Conservation (phyloP, 2,329 filamentous ascomycete species). For the Sphaerulina vaccinii region DNA sequence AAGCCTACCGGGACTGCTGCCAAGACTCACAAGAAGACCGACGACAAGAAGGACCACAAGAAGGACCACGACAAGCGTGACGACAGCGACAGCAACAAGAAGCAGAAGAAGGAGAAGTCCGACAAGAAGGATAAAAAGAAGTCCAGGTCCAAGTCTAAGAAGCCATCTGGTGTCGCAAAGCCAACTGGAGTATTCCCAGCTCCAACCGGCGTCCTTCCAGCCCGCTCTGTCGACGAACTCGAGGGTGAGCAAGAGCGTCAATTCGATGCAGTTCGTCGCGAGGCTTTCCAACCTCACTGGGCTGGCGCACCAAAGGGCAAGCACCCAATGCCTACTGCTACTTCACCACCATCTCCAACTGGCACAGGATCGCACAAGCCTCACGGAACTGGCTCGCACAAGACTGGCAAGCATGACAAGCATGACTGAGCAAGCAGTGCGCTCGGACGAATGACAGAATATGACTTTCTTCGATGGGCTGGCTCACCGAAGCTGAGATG, state of each 20-base stretch:
- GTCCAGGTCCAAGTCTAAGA: too few species aligned
- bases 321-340: constrained; percentile 8
- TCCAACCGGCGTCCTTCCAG: constrained; percentile 1
- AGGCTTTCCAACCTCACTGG: constrained; percentile 12
- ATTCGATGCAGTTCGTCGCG: constrained; percentile 10
- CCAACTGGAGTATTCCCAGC: neutral
- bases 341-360: neutral
- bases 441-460: too few species aligned
- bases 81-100: neutral
- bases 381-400: neutral
- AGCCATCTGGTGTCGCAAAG: too few species aligned
- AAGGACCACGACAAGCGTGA: neutral
- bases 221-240: neutral
- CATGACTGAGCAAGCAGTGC: too few species aligned
- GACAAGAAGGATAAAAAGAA: neutral
- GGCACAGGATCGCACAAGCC: neutral
- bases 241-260: constrained; percentile 1
- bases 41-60: neutral
- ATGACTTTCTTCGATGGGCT: constrained; percentile 7
- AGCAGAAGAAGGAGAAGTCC: neutral
- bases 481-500: constrained; percentile 5
- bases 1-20: neutral
- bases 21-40: neutral
- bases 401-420: too few species aligned
- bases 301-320: neutral